phyloP scores from a whole-genome alignment of 1,284 basidiomycete genomes.

The Ceratobasidium sp. region DNA sequence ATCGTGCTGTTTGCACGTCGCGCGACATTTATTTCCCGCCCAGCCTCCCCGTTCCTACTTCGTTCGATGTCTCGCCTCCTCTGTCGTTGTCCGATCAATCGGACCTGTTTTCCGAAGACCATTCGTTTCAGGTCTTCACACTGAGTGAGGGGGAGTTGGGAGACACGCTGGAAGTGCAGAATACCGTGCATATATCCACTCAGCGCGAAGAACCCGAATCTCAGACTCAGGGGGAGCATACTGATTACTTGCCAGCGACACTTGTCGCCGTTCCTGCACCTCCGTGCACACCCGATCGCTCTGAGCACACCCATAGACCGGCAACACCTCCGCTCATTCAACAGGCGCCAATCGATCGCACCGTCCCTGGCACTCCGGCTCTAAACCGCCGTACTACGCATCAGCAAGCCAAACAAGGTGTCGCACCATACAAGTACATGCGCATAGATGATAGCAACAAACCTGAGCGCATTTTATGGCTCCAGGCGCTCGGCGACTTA shows the following conservation, averaged over 20 bases:
- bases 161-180: neutral
- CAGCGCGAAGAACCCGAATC: neutral
- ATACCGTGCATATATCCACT: neutral
- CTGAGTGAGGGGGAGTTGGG: conserved; percentile 29
- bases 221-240: no score
- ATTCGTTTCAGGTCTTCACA: conserved; percentile 5
- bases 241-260: neutral
- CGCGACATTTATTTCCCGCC: conserved; percentile 16
- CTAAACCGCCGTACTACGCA: no score
- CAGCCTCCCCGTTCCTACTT: conserved; percentile 6
- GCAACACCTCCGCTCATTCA: neutral
- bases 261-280: neutral
- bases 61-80: neutral
- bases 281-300: neutral
- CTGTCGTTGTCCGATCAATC: neutral
- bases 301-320: neutral
- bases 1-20: conserved; percentile 7
- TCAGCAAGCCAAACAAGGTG: no score
- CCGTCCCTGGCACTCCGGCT: no score
- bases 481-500: neutral
- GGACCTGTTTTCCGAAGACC: neutral
- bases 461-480: no score
- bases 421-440: no score
- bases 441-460: no score
- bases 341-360: no score